Evolutionary conservation across 176 grass and related monocot genomes (phyloP), one percentile per base, ranked within the genome.

Genomic region (Alopecurus myosuroides): DNA sequence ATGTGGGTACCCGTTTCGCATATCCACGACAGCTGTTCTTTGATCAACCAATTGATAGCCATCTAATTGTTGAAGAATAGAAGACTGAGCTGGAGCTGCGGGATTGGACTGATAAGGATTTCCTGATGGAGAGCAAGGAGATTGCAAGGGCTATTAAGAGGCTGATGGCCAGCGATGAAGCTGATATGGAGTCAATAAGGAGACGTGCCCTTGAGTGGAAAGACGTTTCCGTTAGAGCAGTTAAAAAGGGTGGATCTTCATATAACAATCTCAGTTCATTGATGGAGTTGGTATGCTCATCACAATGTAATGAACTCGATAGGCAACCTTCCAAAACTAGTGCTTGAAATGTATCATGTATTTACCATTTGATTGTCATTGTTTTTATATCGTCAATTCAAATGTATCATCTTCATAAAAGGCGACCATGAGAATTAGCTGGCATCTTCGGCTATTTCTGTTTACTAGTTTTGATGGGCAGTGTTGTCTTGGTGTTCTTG

Each of bases 1-100:
- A n/a, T n/a, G n/a, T n/a, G n/a, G n/a, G n/a, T n/a, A n/a, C n/a
- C n/a, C n/a, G n/a, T n/a, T n/a, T n/a, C n/a, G n/a, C n/a, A n/a
- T n/a, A n/a, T n/a, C n/a, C n/a, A n/a, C n/a, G n/a, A n/a, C n/a
- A n/a, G n/a, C 33, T 89, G 60, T 80, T 89, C 26, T 94, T 91
- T 84, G 89, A 94, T 69, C 93, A 94, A 25, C 86, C 65, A 5
- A 63, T 91, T n/a, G 81, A 90, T 26, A 63, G 75, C 1, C 67
- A 74, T 52, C 55, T 94, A 68, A 86, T 94, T 44, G 85, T 77
- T 48, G 88, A 90, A 17, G 85, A 92, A 6, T 94, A 90, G 93
- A 77, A 75, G 57, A 51, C 79, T 73, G 89, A 87, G 8, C 41
- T 91, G 46, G 69, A 67, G 30, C 23, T 89, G 50, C 86, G 62